Evolutionary conservation across 306 rosid species (phyloP), one percentile per base, ranked within the genome.

Genomic region (Herpetospermum pedunculosum): DNA sequence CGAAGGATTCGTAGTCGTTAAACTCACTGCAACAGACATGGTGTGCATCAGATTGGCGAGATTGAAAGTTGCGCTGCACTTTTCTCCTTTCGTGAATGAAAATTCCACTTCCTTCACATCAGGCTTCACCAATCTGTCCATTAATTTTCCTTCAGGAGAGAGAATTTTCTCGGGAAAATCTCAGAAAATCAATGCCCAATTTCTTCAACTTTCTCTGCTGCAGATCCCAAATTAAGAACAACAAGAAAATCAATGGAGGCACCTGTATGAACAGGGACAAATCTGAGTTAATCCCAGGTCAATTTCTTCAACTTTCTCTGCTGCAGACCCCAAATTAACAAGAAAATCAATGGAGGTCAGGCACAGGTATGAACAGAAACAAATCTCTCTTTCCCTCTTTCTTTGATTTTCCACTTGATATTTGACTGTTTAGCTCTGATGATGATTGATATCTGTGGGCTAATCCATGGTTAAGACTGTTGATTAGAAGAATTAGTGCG

Each of bases 41-140:
- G 96, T 88, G 92, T 94, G 97, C 96, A 94, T 91, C 28, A 91
- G 91, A 43, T 94, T 94, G 23, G 84, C 84, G 12, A 94, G 84
- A 62, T 84, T 79, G 85, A 94, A 94, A 10, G 86, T 58, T 1
- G 88, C 9, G 79, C 73, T 77, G 79, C 98, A 85, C 72, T 83
- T 88, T 44, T 89, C 91, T 50, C 80, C 88, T 72, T 74, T 78
- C 63, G 74, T 63, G 83, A 89, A 89, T 9, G 67, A 37, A 19
- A 94, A 12, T 57, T 91, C 87, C n/a, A 89, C 79, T 79, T 89
- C 92, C 21, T 88, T 85, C 72, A 83, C 73, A 46, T 91, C 97
- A 64, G 95, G 78, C 78, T 86, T 89, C 86, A 94, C 97, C 63
- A 94, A 65, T 82, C 98, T 86, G 62, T 94, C 98, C 98, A 94